Evolutionary conservation across 345 rosid genomes (phyloP).

Genomic region (Pugionium dolabratum): DNA sequence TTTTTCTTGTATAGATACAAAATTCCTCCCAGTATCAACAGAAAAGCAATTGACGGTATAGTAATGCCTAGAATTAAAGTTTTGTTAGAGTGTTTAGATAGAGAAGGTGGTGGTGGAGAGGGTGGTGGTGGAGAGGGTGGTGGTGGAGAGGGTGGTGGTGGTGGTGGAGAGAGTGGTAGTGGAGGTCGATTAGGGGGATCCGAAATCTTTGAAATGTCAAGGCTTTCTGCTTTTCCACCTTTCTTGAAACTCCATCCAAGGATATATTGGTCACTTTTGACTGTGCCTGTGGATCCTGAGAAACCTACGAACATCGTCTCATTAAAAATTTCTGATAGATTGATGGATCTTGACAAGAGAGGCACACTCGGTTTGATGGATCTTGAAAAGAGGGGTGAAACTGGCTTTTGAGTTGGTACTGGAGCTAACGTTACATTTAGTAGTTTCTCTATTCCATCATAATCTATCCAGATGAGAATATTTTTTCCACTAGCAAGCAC

Average conservation of each 20-base stretch:
- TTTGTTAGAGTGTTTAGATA: not conserved
- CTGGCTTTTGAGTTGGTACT: slow-evolving; percentile 16
- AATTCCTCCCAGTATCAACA: slow-evolving; percentile 14
- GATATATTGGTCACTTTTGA: slow-evolving; percentile 47
- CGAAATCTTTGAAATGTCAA: slow-evolving; percentile 45
- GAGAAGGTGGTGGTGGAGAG: slow-evolving; percentile 6
- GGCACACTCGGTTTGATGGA: slow-evolving; percentile 48
- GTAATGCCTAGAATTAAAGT: not conserved
- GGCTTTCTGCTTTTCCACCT: slow-evolving; percentile 49
- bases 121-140: too few relatives aligned
- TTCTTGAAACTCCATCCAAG: slow-evolving; percentile 67
- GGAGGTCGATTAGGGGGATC: slow-evolving; percentile 17
- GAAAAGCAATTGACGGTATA: not conserved
- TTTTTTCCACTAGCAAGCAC: slow-evolving; percentile 41
- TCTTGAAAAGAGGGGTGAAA: not conserved
- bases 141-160: too few relatives aligned
- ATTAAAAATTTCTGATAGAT: slow-evolving; percentile 47
- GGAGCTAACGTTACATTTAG: slow-evolving; percentile 56
- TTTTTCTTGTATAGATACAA: slow-evolving; percentile 31
- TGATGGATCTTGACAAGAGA: slow-evolving; percentile 49
- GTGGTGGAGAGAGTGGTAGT: slow-evolving; percentile 43
- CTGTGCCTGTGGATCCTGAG: slow-evolving; percentile 54
- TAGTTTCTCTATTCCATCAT: slow-evolving; percentile 39
- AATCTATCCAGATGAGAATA: slow-evolving; percentile 63
- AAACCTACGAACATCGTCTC: slow-evolving; percentile 60